Conservation (phyloP, 306 rosid genomes). For the Hippophae gyantsensis region DNA sequence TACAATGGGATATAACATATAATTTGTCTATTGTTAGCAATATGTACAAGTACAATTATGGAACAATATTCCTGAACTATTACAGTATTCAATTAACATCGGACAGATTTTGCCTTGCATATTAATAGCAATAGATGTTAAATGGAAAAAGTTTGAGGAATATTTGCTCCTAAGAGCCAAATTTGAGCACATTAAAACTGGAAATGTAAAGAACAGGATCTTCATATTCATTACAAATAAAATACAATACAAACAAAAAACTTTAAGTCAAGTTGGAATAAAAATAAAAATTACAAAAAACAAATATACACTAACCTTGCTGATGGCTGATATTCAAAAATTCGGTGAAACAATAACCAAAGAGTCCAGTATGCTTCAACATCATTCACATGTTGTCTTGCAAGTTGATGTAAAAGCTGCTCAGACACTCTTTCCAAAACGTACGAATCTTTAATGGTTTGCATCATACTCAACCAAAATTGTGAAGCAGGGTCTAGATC, state of each 20-base stretch:
- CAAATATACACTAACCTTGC: constrained; percentile 47
- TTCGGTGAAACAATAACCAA: constrained; percentile 66
- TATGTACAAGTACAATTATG: too few relatives aligned
- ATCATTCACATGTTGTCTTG: constrained; percentile 46
- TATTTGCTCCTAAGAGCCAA: too few relatives aligned
- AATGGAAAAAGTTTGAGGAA: too few relatives aligned
- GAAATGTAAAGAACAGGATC: too few relatives aligned
- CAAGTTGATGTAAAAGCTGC: constrained; percentile 69
- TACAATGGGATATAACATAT: not conserved
- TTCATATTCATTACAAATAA: too few relatives aligned
- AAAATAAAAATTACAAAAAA: not conserved
- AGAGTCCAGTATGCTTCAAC: constrained; percentile 79
- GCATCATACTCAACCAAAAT: constrained; percentile 76
- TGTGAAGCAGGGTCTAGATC: constrained; percentile 38
- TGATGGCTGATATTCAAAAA: constrained; percentile 38
- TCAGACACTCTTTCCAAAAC: constrained; percentile 70
- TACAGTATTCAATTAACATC: too few relatives aligned
- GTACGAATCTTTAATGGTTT: constrained; percentile 57
- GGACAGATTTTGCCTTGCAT: too few relatives aligned
- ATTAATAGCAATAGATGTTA: too few relatives aligned
- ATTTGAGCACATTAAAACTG: too few relatives aligned
- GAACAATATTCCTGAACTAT: too few relatives aligned
- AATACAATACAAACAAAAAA: too few relatives aligned
- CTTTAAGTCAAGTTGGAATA: not conserved
- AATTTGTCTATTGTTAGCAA: too few relatives aligned